Conservation (phyloP, 495 filamentous ascomycete species). For the Tuber melanosporum region DNA sequence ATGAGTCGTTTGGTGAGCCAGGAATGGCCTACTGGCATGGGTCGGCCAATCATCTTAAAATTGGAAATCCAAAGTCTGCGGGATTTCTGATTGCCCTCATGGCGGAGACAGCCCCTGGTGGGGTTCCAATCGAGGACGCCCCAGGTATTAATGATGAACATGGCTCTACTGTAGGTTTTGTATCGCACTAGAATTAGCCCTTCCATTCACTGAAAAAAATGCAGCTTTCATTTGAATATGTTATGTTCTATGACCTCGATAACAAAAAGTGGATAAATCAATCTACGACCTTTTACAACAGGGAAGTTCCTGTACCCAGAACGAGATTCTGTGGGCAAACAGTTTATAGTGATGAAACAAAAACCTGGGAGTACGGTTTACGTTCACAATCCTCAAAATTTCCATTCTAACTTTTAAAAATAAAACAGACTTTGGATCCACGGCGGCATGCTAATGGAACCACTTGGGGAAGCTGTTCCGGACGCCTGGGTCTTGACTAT, state of each 20-base stretch:
- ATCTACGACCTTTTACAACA: conserved; percentile 18
- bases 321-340: conserved; percentile 25
- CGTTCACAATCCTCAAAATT: neutral
- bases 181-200: neutral
- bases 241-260: conserved; percentile 19
- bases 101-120: conserved; percentile 11
- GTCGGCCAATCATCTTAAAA: conserved; percentile 10
- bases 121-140: neutral
- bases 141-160: conserved; percentile 12
- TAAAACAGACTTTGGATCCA: conserved; percentile 20
- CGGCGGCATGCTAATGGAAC: conserved; percentile 10
- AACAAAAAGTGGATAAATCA: conserved; percentile 19
- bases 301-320: conserved; percentile 10
- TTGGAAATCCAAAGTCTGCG: conserved; percentile 1
- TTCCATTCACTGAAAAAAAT: neutral
- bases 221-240: conserved; percentile 11
- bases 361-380: conserved; percentile 24
- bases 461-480: conserved; percentile 12
- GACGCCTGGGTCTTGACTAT: conserved; percentile 24
- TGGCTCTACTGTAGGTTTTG: conserved; percentile 7
- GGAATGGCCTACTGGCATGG: conserved; percentile 26
- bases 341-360: conserved; percentile 17
- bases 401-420: neutral
- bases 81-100: conserved; percentile 27
- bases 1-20: conserved; percentile 14